Conservation (phyloP, 306 rosid genomes). For the Pterocarpus macrocarpus region DNA sequence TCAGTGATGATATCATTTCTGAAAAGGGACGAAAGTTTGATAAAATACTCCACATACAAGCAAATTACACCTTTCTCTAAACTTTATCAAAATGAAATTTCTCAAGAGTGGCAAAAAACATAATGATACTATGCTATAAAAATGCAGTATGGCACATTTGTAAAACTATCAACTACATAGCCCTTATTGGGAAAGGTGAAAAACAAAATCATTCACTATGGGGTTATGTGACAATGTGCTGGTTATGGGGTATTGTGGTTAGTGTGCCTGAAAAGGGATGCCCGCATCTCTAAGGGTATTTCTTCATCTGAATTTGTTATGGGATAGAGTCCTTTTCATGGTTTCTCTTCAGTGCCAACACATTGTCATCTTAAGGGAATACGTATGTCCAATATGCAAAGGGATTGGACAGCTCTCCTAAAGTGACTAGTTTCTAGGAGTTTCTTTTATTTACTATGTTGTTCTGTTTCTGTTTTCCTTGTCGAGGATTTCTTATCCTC, state of each 20-base stretch:
- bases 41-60: background rate
- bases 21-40: constrained; percentile 26
- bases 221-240: no score
- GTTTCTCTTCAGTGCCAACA: background rate
- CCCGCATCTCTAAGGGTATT: no score
- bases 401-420: background rate
- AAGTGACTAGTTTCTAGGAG: background rate
- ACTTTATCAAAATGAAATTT: background rate
- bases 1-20: constrained; percentile 64
- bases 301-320: no score
- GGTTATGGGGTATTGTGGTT: no score
- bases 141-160: background rate
- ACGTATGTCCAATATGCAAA: background rate
- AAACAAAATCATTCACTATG: no score
- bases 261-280: no score
- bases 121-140: background rate
- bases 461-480: background rate
- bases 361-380: background rate
- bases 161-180: background rate
- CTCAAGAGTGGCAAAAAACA: background rate
- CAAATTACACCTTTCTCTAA: background rate
- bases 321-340: background rate
- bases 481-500: background rate
- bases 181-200: background rate
- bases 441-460: background rate